Evolutionary conservation across 169 alveolate species (phyloP).

Genomic region (Eimeria acervulina): DNA sequence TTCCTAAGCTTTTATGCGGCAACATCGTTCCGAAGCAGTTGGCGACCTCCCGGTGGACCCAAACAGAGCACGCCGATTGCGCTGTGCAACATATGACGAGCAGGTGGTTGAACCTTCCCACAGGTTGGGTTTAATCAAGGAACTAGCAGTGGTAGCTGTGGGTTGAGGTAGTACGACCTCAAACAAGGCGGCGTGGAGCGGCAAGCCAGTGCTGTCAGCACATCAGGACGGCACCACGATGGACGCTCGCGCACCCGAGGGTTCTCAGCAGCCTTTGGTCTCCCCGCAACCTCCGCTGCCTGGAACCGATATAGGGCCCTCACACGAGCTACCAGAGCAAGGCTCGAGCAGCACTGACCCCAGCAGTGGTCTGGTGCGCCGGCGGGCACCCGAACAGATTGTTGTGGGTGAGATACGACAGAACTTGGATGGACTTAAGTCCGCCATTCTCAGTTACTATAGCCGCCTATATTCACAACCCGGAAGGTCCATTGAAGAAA

Average conservation of each 20-base stretch:
- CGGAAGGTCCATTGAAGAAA: conserved; percentile 68
- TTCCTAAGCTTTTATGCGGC: background rate
- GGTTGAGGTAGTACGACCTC: background rate
- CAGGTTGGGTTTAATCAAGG: background rate
- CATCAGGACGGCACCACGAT: background rate
- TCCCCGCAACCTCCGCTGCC: background rate
- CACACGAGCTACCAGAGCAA: background rate
- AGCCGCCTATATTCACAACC: conserved; percentile 67
- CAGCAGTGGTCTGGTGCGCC: conserved; percentile 2
- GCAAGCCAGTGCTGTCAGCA: background rate
- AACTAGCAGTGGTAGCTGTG: background rate
- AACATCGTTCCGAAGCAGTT: background rate
- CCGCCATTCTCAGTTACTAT: conserved; percentile 73
- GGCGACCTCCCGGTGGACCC: background rate
- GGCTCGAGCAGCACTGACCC: background rate
- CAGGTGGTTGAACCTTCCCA: background rate
- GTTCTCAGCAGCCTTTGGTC: background rate
- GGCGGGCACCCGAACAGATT: conserved; percentile 63
- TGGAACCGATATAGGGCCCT: background rate
- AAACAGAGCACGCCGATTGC: background rate
- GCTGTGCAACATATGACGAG: background rate
- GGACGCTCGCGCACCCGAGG: background rate
- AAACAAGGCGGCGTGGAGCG: background rate
- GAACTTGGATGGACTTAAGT: conserved; percentile 77
- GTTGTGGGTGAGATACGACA: conserved; percentile 79